These are phyloP conservation scores for Fusarium camptoceras DNA, from an alignment of 2,329 filamentous ascomycete genomes.

Conservation along the genomic window DNA sequence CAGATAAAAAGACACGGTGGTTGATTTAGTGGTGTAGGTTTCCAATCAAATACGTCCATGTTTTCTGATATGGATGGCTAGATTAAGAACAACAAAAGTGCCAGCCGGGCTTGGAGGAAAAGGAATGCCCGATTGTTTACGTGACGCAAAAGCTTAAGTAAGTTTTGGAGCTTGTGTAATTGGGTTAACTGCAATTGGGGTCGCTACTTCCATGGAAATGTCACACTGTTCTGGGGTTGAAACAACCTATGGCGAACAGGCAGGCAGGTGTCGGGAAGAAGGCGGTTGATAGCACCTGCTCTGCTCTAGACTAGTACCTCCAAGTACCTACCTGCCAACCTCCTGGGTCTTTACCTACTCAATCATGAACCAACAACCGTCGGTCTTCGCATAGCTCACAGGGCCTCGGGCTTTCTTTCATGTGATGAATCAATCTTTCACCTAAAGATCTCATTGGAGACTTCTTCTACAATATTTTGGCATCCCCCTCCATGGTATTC, in stretches of 20 bases:
- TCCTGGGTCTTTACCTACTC: not conserved
- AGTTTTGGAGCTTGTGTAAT: not conserved
- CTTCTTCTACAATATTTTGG: slow-evolving; percentile 3
- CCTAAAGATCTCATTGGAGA: not conserved
- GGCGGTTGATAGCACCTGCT: not conserved
- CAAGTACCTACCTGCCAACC: not conserved
- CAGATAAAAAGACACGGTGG: slow-evolving; percentile 40
- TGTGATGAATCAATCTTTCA: too few species aligned
- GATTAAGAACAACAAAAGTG: slow-evolving; percentile 17
- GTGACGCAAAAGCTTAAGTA: slow-evolving; percentile 6
- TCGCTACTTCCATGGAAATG: not conserved
- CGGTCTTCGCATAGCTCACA: not conserved
- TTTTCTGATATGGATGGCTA: not conserved
- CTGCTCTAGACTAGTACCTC: not conserved
- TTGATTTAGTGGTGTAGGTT: slow-evolving; percentile 29
- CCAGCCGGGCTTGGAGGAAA: slow-evolving; percentile 3
- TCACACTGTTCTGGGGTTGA: not conserved
- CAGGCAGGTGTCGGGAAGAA: not conserved
- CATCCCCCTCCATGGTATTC: slow-evolving; percentile 2
- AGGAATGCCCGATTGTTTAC: not conserved
- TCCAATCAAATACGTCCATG: slow-evolving; percentile 13
- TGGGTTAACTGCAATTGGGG: not conserved
- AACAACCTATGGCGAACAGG: not conserved
- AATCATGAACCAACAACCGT: not conserved
- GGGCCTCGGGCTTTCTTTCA: not conserved